Base-by-base conservation (phyloP, 768 basidiomycete species). In the Lactifluus hygrophoroides region DNA sequence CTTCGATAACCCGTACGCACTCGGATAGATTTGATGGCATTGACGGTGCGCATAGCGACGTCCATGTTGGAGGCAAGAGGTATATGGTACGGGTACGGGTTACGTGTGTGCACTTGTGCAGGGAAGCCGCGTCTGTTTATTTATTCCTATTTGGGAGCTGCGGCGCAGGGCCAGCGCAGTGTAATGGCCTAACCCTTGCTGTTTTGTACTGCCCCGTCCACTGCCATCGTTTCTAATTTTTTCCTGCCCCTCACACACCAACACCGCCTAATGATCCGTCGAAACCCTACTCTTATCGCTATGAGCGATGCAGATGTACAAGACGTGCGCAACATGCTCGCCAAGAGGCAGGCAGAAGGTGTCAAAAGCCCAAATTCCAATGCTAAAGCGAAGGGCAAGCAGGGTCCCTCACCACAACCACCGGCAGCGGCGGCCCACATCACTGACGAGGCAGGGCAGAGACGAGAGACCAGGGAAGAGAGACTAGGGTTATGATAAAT, bases 261-360 rank as follows among this genome's bases (percentile, higher is more conserved):
- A 25, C 46, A 23, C 47, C 45, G 83, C 43, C 2, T 30, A n/a
- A 76, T 92, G 90, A 87, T 92, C 67, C 82, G 90, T 50, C 77
- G 89, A 49, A 76, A 78, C 21, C 88, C 90, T 5, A 89, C 89
- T 1, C 76, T 86, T 55, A 86, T 92, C 62, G 80, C 78, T 28
- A 82, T 92, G 81, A 81, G 75, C 60, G 88, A 90, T 69, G 69
- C 76, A 21, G 90, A 91, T 68, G 84, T 92, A 28, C 85, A 90
- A 73, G 88, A 89, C 61, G 75, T 90, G 42, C 82, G 88, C 42
- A 81, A 84, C 49, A 70, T 84, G 66, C 74, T 78, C 19, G 65
- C 81, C 38, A 66, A 64, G 38, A 68, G 66, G 57, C 71, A 70
- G 60, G 58, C 63, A 10, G 66, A 65, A 10, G 61, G 60, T 6